Conservation (phyloP, 139 green algal species). For the Spirogloea muscicola region DNA sequence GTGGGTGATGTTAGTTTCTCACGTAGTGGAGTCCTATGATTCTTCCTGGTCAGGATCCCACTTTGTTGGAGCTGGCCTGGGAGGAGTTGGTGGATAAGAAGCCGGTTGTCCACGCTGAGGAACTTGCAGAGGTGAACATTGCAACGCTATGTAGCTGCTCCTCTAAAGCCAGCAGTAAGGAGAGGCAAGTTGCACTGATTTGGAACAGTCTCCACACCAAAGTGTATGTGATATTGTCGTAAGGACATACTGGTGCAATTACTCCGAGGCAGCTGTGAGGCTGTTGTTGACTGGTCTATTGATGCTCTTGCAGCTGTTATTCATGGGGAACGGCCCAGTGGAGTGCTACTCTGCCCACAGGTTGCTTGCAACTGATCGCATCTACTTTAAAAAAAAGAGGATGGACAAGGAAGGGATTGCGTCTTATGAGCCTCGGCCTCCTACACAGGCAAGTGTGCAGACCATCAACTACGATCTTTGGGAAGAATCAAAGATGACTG, state of each 20-base stretch:
- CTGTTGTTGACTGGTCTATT: not conserved
- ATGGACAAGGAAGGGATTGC: not conserved
- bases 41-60: slow-evolving; percentile 19
- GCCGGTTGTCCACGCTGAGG: slow-evolving; percentile 1
- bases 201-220: not conserved
- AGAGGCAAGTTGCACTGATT: too few relatives aligned
- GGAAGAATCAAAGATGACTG: too few relatives aligned
- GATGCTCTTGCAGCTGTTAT: slow-evolving; percentile 15
- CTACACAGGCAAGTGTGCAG: too few relatives aligned
- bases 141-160: not conserved
- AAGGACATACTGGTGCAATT: not conserved
- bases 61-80: slow-evolving; percentile 32
- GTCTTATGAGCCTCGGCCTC: slow-evolving; percentile 18
- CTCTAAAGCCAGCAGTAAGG: not conserved
- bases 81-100: slow-evolving; percentile 27
- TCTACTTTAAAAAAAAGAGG: slow-evolving; percentile 31
- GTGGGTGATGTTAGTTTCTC: slow-evolving; percentile 3
- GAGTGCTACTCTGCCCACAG: slow-evolving; percentile 21
- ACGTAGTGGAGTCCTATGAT: not conserved
- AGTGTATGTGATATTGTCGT: not conserved
- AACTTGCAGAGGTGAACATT: slow-evolving; percentile 18
- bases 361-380: slow-evolving; percentile 10
- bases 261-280: not conserved
- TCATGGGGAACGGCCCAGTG: not conserved
- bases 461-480: too few relatives aligned